Evolutionary conservation across 805 yeast genomes (phyloP), one percentile per base, ranked within the genome.

Genomic region (Jamesozyma rosinii): DNA sequence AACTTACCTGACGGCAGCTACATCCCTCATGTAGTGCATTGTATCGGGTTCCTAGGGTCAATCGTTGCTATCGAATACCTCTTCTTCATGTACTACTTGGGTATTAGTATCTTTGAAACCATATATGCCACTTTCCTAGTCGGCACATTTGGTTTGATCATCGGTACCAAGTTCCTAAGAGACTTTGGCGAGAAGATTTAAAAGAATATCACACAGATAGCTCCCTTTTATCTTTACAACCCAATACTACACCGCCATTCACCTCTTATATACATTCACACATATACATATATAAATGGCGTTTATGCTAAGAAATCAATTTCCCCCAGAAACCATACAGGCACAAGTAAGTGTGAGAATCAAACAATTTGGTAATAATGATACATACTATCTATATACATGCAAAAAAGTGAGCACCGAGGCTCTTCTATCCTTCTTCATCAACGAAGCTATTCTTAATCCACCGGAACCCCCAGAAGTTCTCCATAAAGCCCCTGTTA

Each of bases 141-240:
- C 43, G 74, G 73, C 3, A 69, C 77, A 1, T 71, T 82, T 29
- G 67, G 80, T 26, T 57, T 83, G 34, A 71, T 72, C 56, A 62
- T 77, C 41, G 92, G 92, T 13, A 70, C 83, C n/a, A 74, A 76
- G 51, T 81, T 80, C 15, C 70, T 85, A 53, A 71, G 81, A 55
- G 69, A 63, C 43, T 29, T 26, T 29, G 20, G 32, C 19, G 26
- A 36, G 24, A 35, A 32, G 27, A 41, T 41, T 32, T 41, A 41
- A 30, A 26, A 5, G n/a, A n/a, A n/a, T n/a, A n/a, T n/a, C n/a
- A n/a, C n/a, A n/a, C n/a, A n/a, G n/a, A n/a, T n/a, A n/a, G n/a
- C n/a, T n/a, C n/a, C n/a, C n/a, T n/a, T n/a, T n/a, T n/a, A n/a
- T n/a, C n/a, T n/a, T n/a, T n/a, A n/a, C n/a, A n/a, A n/a, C n/a